These are phyloP conservation scores for Mediolabrus comicus DNA, from an alignment of 108 stramenopile species.

Conservation along the genomic window DNA sequence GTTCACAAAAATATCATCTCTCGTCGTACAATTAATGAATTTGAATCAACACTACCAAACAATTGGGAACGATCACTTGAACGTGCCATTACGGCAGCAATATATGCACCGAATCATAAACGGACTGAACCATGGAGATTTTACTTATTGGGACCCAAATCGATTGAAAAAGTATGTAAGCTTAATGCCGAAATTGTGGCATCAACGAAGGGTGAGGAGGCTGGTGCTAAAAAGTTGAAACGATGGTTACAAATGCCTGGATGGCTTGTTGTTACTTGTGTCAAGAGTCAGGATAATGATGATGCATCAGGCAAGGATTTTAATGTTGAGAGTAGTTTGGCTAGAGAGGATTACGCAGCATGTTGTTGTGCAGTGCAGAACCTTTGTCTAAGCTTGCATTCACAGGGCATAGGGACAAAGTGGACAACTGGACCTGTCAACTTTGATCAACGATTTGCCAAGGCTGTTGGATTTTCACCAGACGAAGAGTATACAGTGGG, in stretches of 20 bases:
- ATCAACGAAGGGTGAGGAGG: constrained; percentile 24
- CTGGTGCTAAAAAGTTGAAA: constrained; percentile 30
- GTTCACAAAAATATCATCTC: constrained; percentile 24
- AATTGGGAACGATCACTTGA: constrained; percentile 37
- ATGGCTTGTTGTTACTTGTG: constrained; percentile 59
- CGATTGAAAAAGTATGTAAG: constrained; percentile 42
- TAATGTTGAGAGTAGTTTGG: constrained; percentile 32
- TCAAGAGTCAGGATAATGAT: not conserved
- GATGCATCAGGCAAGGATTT: not conserved
- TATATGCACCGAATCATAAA: constrained; percentile 56
- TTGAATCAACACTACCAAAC: constrained; percentile 29
- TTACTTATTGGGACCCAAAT: constrained; percentile 44
- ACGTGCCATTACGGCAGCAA: constrained; percentile 43
- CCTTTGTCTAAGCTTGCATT: constrained; percentile 44
- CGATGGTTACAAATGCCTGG: constrained; percentile 56
- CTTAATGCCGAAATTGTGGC: constrained; percentile 42
- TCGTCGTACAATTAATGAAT: constrained; percentile 49
- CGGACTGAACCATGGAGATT: constrained; percentile 62
- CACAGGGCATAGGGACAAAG: constrained; percentile 55
- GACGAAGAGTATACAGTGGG: constrained; percentile 50
- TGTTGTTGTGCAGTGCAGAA: constrained; percentile 63
- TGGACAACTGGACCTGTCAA: constrained; percentile 66
- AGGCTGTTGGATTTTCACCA: constrained; percentile 30
- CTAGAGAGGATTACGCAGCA: constrained; percentile 61
- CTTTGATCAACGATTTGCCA: constrained; percentile 39